These are phyloP conservation scores for Pseudogymnoascus destructans DNA, from an alignment of 2,329 filamentous ascomycete species.

Conservation along the genomic window DNA sequence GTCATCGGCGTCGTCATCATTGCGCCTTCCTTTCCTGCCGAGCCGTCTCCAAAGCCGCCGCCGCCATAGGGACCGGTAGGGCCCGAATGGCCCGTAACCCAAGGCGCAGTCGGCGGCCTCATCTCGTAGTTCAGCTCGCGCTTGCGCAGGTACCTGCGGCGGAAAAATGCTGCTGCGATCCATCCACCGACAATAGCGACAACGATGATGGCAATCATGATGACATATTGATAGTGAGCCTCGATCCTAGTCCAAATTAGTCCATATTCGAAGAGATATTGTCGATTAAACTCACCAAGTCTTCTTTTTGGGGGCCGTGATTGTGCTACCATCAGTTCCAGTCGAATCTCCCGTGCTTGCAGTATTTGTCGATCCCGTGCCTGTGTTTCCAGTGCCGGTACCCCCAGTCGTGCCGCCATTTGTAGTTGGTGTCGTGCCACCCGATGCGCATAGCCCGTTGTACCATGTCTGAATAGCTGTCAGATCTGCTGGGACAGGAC, in stretches of 20 bases:
- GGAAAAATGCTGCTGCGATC: conserved; percentile 55
- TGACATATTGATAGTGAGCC: conserved; percentile 65
- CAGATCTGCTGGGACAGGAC: conserved; percentile 32
- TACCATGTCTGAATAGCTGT: conserved; percentile 58
- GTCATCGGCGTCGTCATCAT: conserved; percentile 3
- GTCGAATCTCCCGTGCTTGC: not conserved
- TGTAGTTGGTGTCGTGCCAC: conserved; percentile 18
- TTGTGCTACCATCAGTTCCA: conserved; percentile 2
- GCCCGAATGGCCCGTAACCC: conserved; percentile 15
- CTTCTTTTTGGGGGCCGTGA: not conserved
- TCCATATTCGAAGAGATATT: not conserved
- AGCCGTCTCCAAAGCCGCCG: not conserved
- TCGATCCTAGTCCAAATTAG: conserved; percentile 39
- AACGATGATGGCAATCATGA: conserved; percentile 65
- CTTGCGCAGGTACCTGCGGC: conserved; percentile 59
- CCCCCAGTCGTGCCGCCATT: not conserved
- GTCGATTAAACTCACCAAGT: conserved; percentile 1
- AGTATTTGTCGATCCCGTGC: not conserved
- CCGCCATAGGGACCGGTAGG: not conserved
- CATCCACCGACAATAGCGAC: conserved; percentile 56
- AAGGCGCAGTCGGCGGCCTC: conserved; percentile 25
- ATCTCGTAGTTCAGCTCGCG: conserved; percentile 39
- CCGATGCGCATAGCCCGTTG: conserved; percentile 46
- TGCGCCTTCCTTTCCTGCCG: not conserved
- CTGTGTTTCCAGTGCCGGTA: not conserved